A percentile compares a stretch with the other conserved stretches of the same genome.
These are phyloP conservation scores for Lithospermum erythrorhizon DNA, from an alignment of 257 asterid species.

Conservation along the genomic window DNA sequence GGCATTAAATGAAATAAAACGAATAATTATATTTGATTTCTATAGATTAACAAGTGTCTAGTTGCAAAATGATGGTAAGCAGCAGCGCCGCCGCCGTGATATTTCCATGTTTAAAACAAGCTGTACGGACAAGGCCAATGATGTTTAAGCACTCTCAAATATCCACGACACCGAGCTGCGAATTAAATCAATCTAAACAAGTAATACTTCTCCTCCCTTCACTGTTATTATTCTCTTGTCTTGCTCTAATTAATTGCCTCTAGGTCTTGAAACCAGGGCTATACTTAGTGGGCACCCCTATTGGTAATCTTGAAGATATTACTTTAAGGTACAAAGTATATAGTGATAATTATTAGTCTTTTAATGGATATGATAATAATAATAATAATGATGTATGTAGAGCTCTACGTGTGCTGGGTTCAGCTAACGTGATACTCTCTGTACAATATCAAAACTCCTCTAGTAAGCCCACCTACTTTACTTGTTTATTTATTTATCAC, in stretches of 20 bases:
- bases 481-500: neutral
- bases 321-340: constrained; percentile 43
- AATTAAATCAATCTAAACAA: no score
- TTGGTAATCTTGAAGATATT: constrained; percentile 95
- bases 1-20: no score
- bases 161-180: no score
- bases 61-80: no score
- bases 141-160: no score
- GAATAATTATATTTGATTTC: no score
- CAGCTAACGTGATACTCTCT: constrained; percentile 78
- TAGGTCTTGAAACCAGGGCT: constrained; percentile 81
- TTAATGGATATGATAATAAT: neutral
- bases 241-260: constrained; percentile 3
- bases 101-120: no score
- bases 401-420: constrained; percentile 69
- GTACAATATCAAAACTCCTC: constrained; percentile 84
- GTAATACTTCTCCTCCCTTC: no score
- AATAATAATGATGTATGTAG: constrained; percentile 24
- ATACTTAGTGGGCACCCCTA: constrained; percentile 88
- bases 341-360: neutral
- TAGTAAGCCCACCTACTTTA: constrained; percentile 37
- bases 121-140: no score
- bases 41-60: no score
- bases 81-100: no score
- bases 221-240: neutral